Evolutionary conservation across 805 yeast species (phyloP), one percentile per base, ranked within the genome.

Genomic region (Saccharomycopsis microspora): DNA sequence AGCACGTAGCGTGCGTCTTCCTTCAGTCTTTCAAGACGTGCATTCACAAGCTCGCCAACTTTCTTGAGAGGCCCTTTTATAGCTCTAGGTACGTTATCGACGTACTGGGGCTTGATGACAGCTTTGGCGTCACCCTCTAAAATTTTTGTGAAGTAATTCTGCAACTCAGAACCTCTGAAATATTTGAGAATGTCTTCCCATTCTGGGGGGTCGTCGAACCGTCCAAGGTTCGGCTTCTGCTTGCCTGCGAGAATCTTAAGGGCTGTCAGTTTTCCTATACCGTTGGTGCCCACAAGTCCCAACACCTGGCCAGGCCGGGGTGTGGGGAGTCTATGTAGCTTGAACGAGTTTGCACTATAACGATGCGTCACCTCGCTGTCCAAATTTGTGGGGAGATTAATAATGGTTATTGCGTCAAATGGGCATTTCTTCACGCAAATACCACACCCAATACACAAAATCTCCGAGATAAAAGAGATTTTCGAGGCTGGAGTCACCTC

Each of bases 291-390:
- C 45, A 93, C 98, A 57, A 93, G 76, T 57, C 98, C 98, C 55
- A 93, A 74, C 32, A 93, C 98, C 70, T 93, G 98, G 52, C 97
- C 97, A 2, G 98, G 97, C 69, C 98, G 85, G 54, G 98, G 98
- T 49, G 95, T 89, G 30, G 98, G 98, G 60, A 93, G 74, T 67
- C 98, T 78, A 66, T 93, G 98, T 61, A 93, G 76, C 67, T 93
- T 93, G 80, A 93, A 93, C 48, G 96, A 86, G 67, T 93, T 93
- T 47, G 97, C 98, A 43, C 96, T 86, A 67, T 93, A 93, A 72
- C 98, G 80, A 67, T 93, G 97, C 37, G 97, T 88, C 48, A 89
- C 94, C 65, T 93, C 90, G 43, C 73, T 70, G 47, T 90, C 97
- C 63, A 93, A 75, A 65, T 93, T 89, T 11, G 97, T 90, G 55